These are phyloP conservation scores for Candida boleticola DNA, from an alignment of 805 yeast genomes.

Conservation along the genomic window DNA sequence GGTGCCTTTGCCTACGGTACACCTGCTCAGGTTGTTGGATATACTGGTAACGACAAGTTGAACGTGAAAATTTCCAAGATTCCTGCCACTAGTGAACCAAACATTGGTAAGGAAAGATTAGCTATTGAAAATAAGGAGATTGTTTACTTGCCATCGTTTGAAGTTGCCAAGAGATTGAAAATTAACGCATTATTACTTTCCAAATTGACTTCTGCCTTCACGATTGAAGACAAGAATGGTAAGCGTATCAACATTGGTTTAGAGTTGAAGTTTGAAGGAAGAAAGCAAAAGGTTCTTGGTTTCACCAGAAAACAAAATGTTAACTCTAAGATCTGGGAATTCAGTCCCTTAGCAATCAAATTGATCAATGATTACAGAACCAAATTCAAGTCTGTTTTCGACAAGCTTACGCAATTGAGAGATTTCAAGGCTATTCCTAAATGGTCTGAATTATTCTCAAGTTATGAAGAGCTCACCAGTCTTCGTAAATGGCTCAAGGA, in stretches of 20 bases:
- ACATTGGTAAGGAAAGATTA: conserved; percentile 61
- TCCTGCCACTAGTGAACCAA: conserved; percentile 51
- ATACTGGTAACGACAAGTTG: conserved; percentile 43
- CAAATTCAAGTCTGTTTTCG: conserved; percentile 62
- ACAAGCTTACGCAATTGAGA: conserved; percentile 28
- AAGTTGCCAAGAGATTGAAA: conserved; percentile 56
- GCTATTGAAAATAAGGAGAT: conserved; percentile 53
- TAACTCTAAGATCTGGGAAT: conserved; percentile 70
- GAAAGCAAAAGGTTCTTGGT: conserved; percentile 82
- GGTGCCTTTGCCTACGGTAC: conserved; percentile 90
- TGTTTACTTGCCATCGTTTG: conserved; percentile 62
- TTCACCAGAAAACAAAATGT: conserved; percentile 61
- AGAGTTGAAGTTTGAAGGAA: conserved; percentile 77
- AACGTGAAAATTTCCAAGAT: conserved; percentile 49
- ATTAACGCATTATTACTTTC: conserved; percentile 68
- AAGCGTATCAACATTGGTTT: conserved; percentile 68
- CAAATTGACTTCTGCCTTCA: conserved; percentile 69
- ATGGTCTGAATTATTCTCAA: conserved; percentile 33
- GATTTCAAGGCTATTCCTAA: conserved; percentile 34
- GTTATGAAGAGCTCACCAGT: conserved; percentile 43
- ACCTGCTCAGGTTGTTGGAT: conserved; percentile 64
- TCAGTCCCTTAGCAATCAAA: conserved; percentile 68
- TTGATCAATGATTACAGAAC: conserved; percentile 59
- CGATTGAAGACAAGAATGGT: conserved; percentile 54
- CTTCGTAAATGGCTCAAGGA: conserved; percentile 50